Evolutionary conservation across 805 yeast species (phyloP), one percentile per base, ranked within the genome.

Genomic region (Ogataea populi-albae): DNA sequence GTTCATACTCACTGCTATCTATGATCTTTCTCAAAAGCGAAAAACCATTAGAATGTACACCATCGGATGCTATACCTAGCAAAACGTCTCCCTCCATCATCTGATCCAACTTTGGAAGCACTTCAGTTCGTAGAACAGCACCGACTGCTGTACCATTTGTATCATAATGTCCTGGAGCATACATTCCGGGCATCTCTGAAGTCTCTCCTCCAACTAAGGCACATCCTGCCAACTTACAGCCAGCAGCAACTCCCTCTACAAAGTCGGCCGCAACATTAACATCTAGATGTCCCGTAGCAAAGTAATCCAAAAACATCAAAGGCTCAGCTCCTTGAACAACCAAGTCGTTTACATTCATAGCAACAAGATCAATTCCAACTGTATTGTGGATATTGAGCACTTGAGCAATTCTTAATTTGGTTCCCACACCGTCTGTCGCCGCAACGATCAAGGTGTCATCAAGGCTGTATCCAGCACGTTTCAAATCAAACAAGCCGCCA

Each of bases 291-390:
- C 96, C 96, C 40, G 95, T 85, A 12, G 99, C 98, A 64, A 84
- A 93, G 68, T 93, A 93, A 66, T 93, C 99, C 49, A 93, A 73
- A 69, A 93, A 93, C 59, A 93, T 74, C 52, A 93, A 72, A 33
- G 98, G 97, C 64, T 93, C 98, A 22, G 98, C 98, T 57, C 99
- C 99, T 70, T 94, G 98, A 15, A 93, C 99, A 37, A 93, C 87
- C 54, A 93, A 73, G 64, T 93, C 99, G 58, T 93, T 93, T 26
- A 93, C 99, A 59, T 89, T 94, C 99, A 93, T 93, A 41, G 98
- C 99, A 34, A 93, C 99, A 46, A 93, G 75, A 65, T 93, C 99
- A 50, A 93, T 87, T 59, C 99, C 99, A 28, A 93, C 99, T n/a
- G 98, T 91, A 59, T 87, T 79, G 59, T 94, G 98, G 39, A 84